phyloP scores from a whole-genome alignment of 202 grass and related monocot genomes.

The Thinopyrum obtusiflorum region DNA sequence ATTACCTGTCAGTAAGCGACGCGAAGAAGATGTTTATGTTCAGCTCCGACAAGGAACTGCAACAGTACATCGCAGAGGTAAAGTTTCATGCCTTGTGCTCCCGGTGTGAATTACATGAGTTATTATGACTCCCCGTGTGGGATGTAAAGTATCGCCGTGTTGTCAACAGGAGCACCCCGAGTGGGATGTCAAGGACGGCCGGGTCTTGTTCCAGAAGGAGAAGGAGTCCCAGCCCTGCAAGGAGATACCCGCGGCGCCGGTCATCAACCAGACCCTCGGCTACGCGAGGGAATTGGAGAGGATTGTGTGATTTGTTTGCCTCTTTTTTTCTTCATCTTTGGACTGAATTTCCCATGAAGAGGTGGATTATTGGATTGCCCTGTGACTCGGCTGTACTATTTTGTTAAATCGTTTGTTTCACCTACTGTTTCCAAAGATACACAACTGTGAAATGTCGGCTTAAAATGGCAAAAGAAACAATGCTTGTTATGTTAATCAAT shows the following conservation, averaged over 20 bases:
- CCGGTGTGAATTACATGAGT: neutral
- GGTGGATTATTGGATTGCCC: constrained; percentile 14
- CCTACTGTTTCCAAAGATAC: neutral
- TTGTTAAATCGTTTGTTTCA: neutral
- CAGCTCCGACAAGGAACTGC: constrained; percentile 80
- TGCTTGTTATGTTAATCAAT: neutral
- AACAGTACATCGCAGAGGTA: constrained; percentile 83
- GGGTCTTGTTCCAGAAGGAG: constrained; percentile 79
- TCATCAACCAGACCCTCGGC: constrained; percentile 90
- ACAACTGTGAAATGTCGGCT: neutral
- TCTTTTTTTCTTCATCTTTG: neutral
- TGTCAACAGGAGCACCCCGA: constrained; percentile 65
- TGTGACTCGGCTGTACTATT: constrained; percentile 9
- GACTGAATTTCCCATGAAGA: neutral
- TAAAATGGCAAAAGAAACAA: neutral
- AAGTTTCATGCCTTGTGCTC: neutral
- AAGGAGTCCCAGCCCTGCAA: constrained; percentile 89
- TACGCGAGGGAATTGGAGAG: constrained; percentile 90
- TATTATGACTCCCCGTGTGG: neutral
- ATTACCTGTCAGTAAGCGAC: constrained; percentile 75
- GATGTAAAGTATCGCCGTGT: neutral
- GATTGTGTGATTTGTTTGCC: constrained; percentile 59
- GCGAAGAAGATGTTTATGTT: constrained; percentile 91
- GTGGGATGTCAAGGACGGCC: constrained; percentile 76
- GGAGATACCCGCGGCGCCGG: constrained; percentile 77